Base-by-base conservation (phyloP, 306 rosid genomes). In the Dalbergia oliveri region DNA sequence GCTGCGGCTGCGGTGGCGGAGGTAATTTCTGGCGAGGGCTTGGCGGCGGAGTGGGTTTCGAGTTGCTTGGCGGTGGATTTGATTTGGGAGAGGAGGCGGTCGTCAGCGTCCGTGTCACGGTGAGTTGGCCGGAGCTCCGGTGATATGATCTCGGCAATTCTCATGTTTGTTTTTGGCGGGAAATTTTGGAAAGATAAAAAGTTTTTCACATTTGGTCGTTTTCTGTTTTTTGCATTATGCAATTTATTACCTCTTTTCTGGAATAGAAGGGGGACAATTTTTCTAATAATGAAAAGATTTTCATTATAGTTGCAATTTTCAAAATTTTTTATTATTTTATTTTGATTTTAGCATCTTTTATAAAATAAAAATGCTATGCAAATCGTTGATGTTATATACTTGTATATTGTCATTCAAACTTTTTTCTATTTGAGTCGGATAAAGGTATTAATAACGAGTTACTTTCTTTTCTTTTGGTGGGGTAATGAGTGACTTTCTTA, bases 81-180 rank as follows among this genome's bases (percentile, higher is more conserved):
- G 74, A 95, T 82, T 66, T 89, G 91, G 44, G 86, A 73, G 59
- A 93, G 75, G 18, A 85, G 77, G 6, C 37, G 86, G 19, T 85
- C 83, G 11, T 49, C 88, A 34, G 67, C 9, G n/a, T 82, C 86
- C 44, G 87, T 67, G 33, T 84, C 88, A n/a, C 54, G 66, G 33
- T 73, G 86, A 19, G 63, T 44, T 49, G 21, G 81, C 60, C 77
- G 77, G 84, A 64, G 62, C 64, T 89, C 91, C 83, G 85, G 94
- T 35, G 89, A 69, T 26, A 90, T 83, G 9, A 91, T 80, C 84
- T 95, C 99, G 11, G 93, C 91, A 47, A 95, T 95, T 82, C 89
- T 87, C 99, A 93, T 95, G 41, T 87, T n/a, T 15, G 15, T 50
- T 64, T 86, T 88, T 89, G 88, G 97, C 92, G 97, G 88, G 92